phyloP scores from a whole-genome alignment of 1,284 basidiomycete species.

The Leccinum subrobustum region DNA sequence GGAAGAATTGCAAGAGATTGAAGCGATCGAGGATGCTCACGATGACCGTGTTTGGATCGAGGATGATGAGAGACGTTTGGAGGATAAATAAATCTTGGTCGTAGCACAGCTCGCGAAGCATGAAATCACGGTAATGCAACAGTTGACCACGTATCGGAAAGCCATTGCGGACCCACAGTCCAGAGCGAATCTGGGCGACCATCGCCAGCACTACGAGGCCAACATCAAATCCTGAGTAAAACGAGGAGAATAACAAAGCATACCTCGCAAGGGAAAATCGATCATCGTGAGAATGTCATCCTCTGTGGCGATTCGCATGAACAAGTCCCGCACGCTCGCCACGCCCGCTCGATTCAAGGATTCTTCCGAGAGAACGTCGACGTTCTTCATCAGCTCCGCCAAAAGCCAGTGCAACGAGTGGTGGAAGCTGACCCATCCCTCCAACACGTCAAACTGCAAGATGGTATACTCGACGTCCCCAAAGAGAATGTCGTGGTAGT shows the following conservation, averaged over 20 bases:
- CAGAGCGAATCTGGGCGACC: conserved; percentile 93
- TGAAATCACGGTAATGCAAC: conserved; percentile 96
- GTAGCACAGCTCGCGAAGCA: conserved; percentile 93
- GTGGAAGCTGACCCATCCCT: conserved; percentile 86
- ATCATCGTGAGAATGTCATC: conserved; percentile 68
- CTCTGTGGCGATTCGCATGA: conserved; percentile 58
- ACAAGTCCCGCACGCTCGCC: conserved; percentile 56
- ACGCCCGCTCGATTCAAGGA: conserved; percentile 52
- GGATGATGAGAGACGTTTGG: conserved; percentile 78
- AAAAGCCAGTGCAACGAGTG: too few species aligned
- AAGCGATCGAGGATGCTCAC: conserved; percentile 91
- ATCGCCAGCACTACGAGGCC: conserved; percentile 70
- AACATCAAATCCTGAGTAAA: background rate
- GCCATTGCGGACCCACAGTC: conserved; percentile 97
- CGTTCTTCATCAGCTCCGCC: conserved; percentile 14
- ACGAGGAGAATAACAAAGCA: conserved; percentile 19
- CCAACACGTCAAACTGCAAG: conserved; percentile 75
- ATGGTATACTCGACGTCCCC: conserved; percentile 59
- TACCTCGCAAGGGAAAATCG: conserved; percentile 86
- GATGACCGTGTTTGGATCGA: conserved; percentile 81
- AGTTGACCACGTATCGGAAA: conserved; percentile 94
- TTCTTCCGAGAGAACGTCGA: conserved; percentile 59
- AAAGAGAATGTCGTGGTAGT: conserved; percentile 66
- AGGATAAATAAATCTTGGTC: conserved; percentile 96
- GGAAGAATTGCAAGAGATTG: conserved; percentile 79